A percentile compares a stretch with the other conserved stretches of the same genome.
Evolutionary conservation across 306 rosid species (phyloP).

Genomic region (Potentilla sterilis): DNA sequence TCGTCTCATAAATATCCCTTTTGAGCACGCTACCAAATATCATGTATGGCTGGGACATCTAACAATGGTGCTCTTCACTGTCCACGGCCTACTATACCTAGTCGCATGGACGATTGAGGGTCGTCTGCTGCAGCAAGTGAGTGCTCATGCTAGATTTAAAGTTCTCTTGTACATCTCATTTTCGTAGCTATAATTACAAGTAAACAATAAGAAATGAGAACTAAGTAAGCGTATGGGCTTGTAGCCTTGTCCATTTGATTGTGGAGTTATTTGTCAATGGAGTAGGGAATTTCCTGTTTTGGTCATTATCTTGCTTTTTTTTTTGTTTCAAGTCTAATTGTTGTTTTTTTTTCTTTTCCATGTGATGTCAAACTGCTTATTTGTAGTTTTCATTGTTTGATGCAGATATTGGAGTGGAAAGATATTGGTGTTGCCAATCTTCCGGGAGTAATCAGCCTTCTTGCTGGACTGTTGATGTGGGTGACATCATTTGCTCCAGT

Average conservation of each 20-base stretch:
- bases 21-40: constrained; percentile 83
- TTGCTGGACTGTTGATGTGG: constrained; percentile 92
- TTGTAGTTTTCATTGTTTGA: constrained; percentile 11
- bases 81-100: constrained; percentile 69
- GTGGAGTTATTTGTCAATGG: neutral
- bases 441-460: constrained; percentile 75
- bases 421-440: constrained; percentile 69
- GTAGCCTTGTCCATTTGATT: neutral
- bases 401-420: constrained; percentile 70
- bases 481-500: constrained; percentile 78
- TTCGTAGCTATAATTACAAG: neutral
- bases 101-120: constrained; percentile 67
- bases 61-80: constrained; percentile 78
- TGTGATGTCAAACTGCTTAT: neutral
- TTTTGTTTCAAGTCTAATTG: neutral
- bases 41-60: constrained; percentile 99
- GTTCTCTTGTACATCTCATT: neutral
- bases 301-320: neutral
- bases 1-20: constrained; percentile 71
- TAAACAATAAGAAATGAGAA: neutral
- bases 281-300: neutral
- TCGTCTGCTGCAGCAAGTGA: constrained; percentile 48
- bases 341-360: neutral
- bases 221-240: neutral
- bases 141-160: constrained; percentile 23